phyloP scores from a whole-genome alignment of 2,329 filamentous ascomycete genomes.

The Lachnellula occidentalis region DNA sequence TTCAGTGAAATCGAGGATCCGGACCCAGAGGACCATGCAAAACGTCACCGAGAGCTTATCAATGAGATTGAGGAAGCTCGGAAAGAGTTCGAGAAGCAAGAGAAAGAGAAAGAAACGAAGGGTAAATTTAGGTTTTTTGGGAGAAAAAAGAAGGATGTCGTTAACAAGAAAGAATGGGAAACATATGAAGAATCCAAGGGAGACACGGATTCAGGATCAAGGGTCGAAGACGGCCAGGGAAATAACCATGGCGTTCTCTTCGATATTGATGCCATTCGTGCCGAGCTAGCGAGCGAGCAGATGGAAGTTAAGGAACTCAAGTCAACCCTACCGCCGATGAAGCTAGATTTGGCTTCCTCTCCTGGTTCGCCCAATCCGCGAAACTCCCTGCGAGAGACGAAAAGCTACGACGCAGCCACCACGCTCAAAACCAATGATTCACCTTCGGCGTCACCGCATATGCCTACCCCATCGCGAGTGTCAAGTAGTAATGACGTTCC shows the following conservation, averaged over 20 bases:
- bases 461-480: conserved; percentile 1
- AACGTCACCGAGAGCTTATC: conserved; percentile 87
- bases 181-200: conserved; percentile 74
- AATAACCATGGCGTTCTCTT: conserved; percentile 61
- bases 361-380: conserved; percentile 15
- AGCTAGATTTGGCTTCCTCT: conserved; percentile 51
- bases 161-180: conserved; percentile 86
- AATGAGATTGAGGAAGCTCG: conserved; percentile 94
- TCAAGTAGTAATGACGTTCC: conserved; percentile 5
- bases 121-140: conserved; percentile 71
- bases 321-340: conserved; percentile 86
- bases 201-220: conserved; percentile 29
- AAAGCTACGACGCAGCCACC: conserved; percentile 40
- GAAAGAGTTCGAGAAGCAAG: conserved; percentile 76
- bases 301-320: conserved; percentile 73
- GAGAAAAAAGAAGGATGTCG: conserved; percentile 65
- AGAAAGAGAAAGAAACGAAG: conserved; percentile 55
- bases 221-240: conserved; percentile 26
- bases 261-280: conserved; percentile 89
- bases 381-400: conserved; percentile 38
- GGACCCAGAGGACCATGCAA: conserved; percentile 85
- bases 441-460: conserved; percentile 13
- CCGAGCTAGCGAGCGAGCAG: conserved; percentile 59
- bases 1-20: conserved; percentile 97
- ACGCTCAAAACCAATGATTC: conserved; percentile 21